Conservation (phyloP, 495 filamentous ascomycete genomes). For the Penicillium atrosanguineum region DNA sequence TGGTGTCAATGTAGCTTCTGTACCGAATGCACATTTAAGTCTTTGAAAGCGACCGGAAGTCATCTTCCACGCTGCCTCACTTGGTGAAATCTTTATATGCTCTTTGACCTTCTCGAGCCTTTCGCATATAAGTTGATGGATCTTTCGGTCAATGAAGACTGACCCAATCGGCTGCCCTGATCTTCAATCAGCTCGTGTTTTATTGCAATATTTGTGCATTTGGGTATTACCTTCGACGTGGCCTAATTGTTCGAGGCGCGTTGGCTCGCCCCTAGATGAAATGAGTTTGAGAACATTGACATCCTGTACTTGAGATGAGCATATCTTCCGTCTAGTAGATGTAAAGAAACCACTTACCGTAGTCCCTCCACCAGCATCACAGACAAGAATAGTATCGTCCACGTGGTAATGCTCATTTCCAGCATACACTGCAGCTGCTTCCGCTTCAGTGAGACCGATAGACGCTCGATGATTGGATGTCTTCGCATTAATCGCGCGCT, state of each 20-base stretch:
- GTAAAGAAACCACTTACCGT: slow-evolving; percentile 31
- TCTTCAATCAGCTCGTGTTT: neutral
- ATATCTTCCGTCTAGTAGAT: too few species aligned
- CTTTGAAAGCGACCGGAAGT: slow-evolving; percentile 35
- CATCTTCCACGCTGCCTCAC: slow-evolving; percentile 33
- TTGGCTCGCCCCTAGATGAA: slow-evolving; percentile 27
- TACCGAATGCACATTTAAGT: slow-evolving; percentile 40
- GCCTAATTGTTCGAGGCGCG: slow-evolving; percentile 34
- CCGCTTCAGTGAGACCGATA: slow-evolving; percentile 69
- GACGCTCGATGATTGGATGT: slow-evolving; percentile 42
- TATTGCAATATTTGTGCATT: too few species aligned
- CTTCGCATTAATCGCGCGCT: slow-evolving; percentile 50
- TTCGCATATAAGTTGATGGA: slow-evolving; percentile 23
- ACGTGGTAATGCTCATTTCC: slow-evolving; percentile 38
- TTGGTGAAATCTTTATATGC: slow-evolving; percentile 16
- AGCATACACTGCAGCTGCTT: slow-evolving; percentile 62
- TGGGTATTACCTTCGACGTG: slow-evolving; percentile 33
- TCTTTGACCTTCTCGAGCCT: slow-evolving; percentile 23
- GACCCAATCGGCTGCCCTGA: slow-evolving; percentile 40
- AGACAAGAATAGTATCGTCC: slow-evolving; percentile 50
- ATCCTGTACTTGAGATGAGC: slow-evolving; percentile 20
- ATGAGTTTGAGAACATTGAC: slow-evolving; percentile 36
- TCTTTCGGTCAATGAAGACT: slow-evolving; percentile 34
- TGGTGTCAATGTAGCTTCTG: slow-evolving; percentile 22
- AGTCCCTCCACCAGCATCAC: slow-evolving; percentile 56